Percentiles rank a stretch among this genome's conserved stretches.
phyloP scores from a whole-genome alignment of 805 yeast genomes.

The Suhomyces faveliae region DNA sequence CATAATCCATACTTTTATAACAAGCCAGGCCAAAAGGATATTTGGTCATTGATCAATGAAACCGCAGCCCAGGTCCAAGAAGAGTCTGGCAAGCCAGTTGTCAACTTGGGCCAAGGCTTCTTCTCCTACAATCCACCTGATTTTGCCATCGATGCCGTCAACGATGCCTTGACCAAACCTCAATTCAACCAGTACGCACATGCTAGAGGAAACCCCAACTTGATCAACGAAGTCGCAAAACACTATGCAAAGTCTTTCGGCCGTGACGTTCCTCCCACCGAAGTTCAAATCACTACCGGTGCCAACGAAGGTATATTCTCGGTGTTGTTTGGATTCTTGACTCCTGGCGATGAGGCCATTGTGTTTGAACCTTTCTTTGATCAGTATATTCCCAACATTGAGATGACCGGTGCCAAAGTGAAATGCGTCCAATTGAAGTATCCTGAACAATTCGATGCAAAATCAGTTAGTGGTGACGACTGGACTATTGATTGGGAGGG shows the following conservation, averaged over 20 bases:
- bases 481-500: constrained; percentile 85
- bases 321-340: constrained; percentile 77
- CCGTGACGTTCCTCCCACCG: constrained; percentile 52
- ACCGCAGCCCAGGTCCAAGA: constrained; percentile 83
- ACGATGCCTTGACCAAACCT: constrained; percentile 68
- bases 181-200: constrained; percentile 90
- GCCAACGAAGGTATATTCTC: constrained; percentile 95
- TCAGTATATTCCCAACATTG: constrained; percentile 92
- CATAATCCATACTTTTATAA: constrained; percentile 63
- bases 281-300: constrained; percentile 86
- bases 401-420: constrained; percentile 89
- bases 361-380: constrained; percentile 97
- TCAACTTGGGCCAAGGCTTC: constrained; percentile 95
- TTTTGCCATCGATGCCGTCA: constrained; percentile 85
- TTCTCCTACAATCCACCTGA: constrained; percentile 94
- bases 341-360: constrained; percentile 90
- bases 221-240: constrained; percentile 65
- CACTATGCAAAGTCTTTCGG: constrained; percentile 71
- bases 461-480: constrained; percentile 74
- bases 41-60: constrained; percentile 93
- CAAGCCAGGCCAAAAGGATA: constrained; percentile 74
- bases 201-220: constrained; percentile 79
- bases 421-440: constrained; percentile 84
- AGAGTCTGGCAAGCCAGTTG: constrained; percentile 70
- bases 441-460: constrained; percentile 64